These are phyloP conservation scores for Earliella scabrosa DNA, from an alignment of 1,284 basidiomycete species.

Conservation along the genomic window DNA sequence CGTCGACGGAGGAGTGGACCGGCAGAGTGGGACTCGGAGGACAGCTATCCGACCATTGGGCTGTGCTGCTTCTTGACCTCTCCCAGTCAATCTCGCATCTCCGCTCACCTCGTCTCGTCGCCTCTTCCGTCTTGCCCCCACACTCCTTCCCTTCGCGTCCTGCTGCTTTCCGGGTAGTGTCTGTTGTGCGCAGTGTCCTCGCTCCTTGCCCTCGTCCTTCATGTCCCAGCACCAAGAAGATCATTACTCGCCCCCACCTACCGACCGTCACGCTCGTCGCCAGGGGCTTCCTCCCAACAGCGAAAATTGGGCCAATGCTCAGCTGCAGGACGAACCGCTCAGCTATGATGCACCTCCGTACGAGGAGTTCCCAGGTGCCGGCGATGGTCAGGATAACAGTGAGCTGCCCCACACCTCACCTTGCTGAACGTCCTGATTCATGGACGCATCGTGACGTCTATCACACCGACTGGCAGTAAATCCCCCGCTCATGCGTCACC, in stretches of 20 bases:
- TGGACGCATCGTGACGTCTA: slow-evolving; percentile 4
- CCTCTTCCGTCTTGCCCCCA: neutral
- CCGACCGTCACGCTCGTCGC: slow-evolving; percentile 24
- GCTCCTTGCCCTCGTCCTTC: neutral
- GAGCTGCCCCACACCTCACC: slow-evolving; percentile 17
- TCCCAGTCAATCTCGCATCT: too few species aligned
- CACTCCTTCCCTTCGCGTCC: neutral
- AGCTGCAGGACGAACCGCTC: slow-evolving; percentile 10
- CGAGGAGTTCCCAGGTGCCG: slow-evolving; percentile 4
- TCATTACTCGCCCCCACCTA: slow-evolving; percentile 15
- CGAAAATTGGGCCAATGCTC: slow-evolving; percentile 19
- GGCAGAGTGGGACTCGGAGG: too few species aligned
- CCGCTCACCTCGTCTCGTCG: neutral
- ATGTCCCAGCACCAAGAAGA: slow-evolving; percentile 25
- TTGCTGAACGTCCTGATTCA: slow-evolving; percentile 9
- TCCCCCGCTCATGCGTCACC: slow-evolving; percentile 28
- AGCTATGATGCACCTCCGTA: slow-evolving; percentile 8
- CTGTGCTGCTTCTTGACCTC: slow-evolving; percentile 2
- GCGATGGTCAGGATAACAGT: slow-evolving; percentile 20
- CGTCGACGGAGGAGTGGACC: too few species aligned
- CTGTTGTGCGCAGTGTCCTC: too few species aligned
- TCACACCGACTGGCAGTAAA: slow-evolving; percentile 15
- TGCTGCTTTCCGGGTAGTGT: too few species aligned
- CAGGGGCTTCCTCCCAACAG: slow-evolving; percentile 22
- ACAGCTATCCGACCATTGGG: neutral